A percentile compares a stretch with the other conserved stretches of the same genome.
Conservation (phyloP, 306 rosid genomes). For the Malus sylvestris region DNA sequence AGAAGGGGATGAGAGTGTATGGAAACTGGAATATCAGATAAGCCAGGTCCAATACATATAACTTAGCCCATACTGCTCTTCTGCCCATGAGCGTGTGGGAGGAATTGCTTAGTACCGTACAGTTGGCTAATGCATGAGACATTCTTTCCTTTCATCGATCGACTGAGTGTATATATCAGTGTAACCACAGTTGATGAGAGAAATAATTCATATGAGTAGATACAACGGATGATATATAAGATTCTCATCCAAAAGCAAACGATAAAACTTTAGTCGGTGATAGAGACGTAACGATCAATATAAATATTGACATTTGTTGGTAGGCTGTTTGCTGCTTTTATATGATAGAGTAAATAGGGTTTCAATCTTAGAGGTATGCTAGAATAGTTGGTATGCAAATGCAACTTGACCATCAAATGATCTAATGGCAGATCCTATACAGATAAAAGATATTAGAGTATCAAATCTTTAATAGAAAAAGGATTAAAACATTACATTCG, state of each 20-base stretch:
- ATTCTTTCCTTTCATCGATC: too few species aligned
- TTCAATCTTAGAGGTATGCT: constrained; percentile 3
- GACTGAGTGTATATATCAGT: too few species aligned
- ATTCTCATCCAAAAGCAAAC: too few species aligned
- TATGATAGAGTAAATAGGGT: not conserved
- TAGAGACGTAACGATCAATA: not conserved
- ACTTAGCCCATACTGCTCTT: constrained; percentile 28
- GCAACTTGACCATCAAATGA: constrained; percentile 39
- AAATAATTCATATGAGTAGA: too few species aligned
- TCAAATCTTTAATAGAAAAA: not conserved
- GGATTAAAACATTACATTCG: too few species aligned
- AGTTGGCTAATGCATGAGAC: too few species aligned
- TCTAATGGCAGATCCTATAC: constrained; percentile 13
- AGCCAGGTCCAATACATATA: too few species aligned
- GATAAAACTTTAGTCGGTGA: not conserved
- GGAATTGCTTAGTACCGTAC: not conserved
- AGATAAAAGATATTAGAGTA: constrained; percentile 1
- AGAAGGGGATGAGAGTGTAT: too few species aligned
- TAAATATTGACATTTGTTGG: not conserved
- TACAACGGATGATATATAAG: not conserved
- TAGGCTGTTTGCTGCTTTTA: not conserved
- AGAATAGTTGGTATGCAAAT: not conserved
- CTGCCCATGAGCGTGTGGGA: too few species aligned
- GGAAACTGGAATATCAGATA: too few species aligned
- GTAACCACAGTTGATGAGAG: too few species aligned